phyloP scores from a whole-genome alignment of 2,329 filamentous ascomycete species.

The Exserohilum turcica region DNA sequence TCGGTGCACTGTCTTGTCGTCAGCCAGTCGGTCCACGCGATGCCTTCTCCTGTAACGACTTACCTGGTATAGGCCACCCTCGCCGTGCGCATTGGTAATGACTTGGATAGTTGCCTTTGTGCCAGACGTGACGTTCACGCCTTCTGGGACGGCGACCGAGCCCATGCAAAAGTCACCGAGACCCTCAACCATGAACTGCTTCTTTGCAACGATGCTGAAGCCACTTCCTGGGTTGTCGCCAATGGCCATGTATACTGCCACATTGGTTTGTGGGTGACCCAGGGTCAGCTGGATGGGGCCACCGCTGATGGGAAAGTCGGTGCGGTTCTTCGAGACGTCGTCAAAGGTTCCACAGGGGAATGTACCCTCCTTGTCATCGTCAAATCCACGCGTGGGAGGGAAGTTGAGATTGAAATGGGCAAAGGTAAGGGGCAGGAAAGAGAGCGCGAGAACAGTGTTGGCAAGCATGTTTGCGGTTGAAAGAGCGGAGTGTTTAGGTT shows the following conservation, averaged over 20 bases:
- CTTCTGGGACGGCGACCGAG: constrained; percentile 59
- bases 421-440: constrained; percentile 52
- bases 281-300: constrained; percentile 59
- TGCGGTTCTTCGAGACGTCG: constrained; percentile 52
- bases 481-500: neutral
- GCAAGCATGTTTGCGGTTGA: constrained; percentile 36
- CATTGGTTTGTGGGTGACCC: constrained; percentile 57
- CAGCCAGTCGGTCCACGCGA: neutral
- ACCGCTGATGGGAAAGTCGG: constrained; percentile 55
- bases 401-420: constrained; percentile 64
- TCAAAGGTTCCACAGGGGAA: constrained; percentile 60
- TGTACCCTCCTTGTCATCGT: constrained; percentile 53
- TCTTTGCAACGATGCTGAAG: constrained; percentile 72
- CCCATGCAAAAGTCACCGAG: constrained; percentile 70
- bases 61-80: constrained; percentile 68
- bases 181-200: constrained; percentile 64
- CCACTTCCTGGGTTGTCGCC: constrained; percentile 60
- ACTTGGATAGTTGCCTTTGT: constrained; percentile 71
- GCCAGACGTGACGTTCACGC: constrained; percentile 62
- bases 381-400: constrained; percentile 57
- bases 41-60: constrained; percentile 16
- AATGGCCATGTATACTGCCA: constrained; percentile 60
- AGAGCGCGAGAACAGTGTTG: constrained; percentile 45
- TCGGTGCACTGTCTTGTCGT: constrained; percentile 66
- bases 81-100: constrained; percentile 64